Conservation (phyloP, 2,329 filamentous ascomycete genomes). For the Paraphoma chrysanthemicola region DNA sequence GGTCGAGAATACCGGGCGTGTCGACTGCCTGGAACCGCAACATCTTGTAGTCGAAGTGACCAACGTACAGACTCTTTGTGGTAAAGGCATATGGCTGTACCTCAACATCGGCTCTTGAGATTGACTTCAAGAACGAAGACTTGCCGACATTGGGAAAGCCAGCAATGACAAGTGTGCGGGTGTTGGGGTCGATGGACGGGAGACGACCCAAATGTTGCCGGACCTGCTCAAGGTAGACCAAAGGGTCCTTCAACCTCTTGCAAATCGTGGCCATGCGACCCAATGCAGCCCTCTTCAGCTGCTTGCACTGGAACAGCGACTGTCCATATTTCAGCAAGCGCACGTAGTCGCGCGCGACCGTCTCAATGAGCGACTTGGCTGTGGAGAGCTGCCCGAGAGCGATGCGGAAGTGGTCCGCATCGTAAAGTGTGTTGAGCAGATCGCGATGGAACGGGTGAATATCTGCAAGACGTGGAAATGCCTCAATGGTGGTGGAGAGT, state of each 20-base stretch:
- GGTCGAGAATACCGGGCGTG: constrained; percentile 97
- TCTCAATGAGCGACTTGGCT: constrained; percentile 95
- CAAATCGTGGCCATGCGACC: constrained; percentile 98
- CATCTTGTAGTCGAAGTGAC: constrained; percentile 98
- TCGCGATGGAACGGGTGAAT: constrained; percentile 93
- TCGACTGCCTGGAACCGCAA: constrained; percentile 90
- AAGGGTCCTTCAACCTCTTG: constrained; percentile 90
- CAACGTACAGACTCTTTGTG: constrained; percentile 95
- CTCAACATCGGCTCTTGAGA: constrained; percentile 94
- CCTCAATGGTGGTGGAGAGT: constrained; percentile 86
- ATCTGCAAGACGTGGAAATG: constrained; percentile 86
- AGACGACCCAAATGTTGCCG: constrained; percentile 97
- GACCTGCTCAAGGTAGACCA: constrained; percentile 95
- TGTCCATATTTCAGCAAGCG: constrained; percentile 94
- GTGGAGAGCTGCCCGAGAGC: constrained; percentile 95
- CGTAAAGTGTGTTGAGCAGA: constrained; percentile 93
- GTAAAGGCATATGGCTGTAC: constrained; percentile 99
- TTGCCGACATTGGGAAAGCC: constrained; percentile 95
- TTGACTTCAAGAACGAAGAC: constrained; percentile 90
- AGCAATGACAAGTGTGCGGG: constrained; percentile 92
- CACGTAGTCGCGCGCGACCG: constrained; percentile 94
- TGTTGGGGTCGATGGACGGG: constrained; percentile 98
- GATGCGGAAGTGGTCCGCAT: constrained; percentile 74
- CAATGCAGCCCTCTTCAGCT: constrained; percentile 93
- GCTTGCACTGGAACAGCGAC: constrained; percentile 95